Base-by-base conservation (phyloP, 2,329 filamentous ascomycete genomes). In the Bretziella fagacearum region DNA sequence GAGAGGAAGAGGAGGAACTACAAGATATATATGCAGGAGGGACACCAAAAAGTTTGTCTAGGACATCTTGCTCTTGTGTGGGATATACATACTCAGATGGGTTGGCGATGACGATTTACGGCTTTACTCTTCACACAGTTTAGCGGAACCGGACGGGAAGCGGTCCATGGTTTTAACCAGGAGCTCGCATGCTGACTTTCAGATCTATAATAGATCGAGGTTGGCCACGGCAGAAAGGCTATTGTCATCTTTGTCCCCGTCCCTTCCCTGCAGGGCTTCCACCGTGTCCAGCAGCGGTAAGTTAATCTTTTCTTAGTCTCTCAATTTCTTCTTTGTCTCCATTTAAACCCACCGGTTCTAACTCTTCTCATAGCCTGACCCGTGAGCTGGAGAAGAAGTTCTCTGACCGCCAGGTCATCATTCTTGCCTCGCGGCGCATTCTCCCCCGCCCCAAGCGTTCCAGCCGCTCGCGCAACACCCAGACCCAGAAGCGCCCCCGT, bases 331-430 rank as follows among this genome's bases (percentile, higher is more conserved):
- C 13, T 32, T 10, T 25, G 7, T 30, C 22, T 25, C 13, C 22
- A 26, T 3, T n/a, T 29, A 23, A 52, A 6, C n/a, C n/a, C 32
- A 46, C 18, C 3, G 18, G 36, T n/a, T 48, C 55, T 62, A 52
- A 60, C 51, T 2, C n/a, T 18, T 11, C n/a, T n/a, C 3, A 3
- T 50, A 96, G 89, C 66, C 81, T 98, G 65, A 98, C 91, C 70
- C 91, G 91, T 73, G 91, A 98, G 79, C 87, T 98, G 65, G 91
- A 98, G 83, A 98, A 98, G 86, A 98, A 98, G 77, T 98, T 98
- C 85, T 96, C 91, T 56, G 91, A 98, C 79, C 91, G 91, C 71
- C 91, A 98, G 71, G 91, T 98, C 68, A 77, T 98, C 68, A 86
- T 98, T 79, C 82, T 98, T 62, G 91, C 91, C 61, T 93, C 89